Percentiles rank a stretch among this genome's conserved stretches.
phyloP scores from a whole-genome alignment of 148 eudicot species.

The Salicornia ramosissima region DNA sequence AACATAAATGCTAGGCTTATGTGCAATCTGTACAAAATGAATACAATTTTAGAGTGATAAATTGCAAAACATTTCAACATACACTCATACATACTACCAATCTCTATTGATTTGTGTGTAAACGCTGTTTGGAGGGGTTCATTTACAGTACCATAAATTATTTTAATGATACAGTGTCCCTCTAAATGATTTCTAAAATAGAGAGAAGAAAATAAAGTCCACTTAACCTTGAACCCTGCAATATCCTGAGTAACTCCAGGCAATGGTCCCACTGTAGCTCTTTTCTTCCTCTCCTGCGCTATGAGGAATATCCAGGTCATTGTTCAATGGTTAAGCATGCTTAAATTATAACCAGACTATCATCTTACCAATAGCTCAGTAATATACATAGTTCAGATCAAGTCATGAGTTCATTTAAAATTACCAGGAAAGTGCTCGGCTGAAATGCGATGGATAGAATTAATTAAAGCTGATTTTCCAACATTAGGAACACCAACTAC shows the following conservation, averaged over 20 bases:
- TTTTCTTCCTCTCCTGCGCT: conserved; percentile 80
- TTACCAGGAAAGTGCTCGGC: conserved; percentile 79
- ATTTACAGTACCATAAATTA: no score
- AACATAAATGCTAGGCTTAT: conserved; percentile 93
- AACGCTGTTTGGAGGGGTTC: no score
- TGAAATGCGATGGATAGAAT: conserved; percentile 82
- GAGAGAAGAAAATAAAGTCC: neutral
- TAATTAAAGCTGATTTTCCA: conserved; percentile 93
- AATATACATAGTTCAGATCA: neutral
- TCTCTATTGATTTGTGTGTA: no score
- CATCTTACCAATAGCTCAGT: neutral
- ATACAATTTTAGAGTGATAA: neutral
- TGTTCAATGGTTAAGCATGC: conserved; percentile 15
- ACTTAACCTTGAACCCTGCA: conserved; percentile 87
- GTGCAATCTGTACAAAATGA: conserved; percentile 62
- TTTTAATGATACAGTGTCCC: neutral
- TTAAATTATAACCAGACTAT: neutral
- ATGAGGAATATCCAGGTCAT: conserved; percentile 33
- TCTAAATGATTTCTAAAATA: neutral
- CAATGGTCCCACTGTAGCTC: conserved; percentile 92
- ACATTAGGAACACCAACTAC: conserved; percentile 98
- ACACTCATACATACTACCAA: neutral
- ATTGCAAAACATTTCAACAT: neutral
- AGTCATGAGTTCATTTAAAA: neutral
- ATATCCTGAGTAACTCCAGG: conserved; percentile 99